Conservation (phyloP, 2,329 filamentous ascomycete species). For the Thelonectria blattea region DNA sequence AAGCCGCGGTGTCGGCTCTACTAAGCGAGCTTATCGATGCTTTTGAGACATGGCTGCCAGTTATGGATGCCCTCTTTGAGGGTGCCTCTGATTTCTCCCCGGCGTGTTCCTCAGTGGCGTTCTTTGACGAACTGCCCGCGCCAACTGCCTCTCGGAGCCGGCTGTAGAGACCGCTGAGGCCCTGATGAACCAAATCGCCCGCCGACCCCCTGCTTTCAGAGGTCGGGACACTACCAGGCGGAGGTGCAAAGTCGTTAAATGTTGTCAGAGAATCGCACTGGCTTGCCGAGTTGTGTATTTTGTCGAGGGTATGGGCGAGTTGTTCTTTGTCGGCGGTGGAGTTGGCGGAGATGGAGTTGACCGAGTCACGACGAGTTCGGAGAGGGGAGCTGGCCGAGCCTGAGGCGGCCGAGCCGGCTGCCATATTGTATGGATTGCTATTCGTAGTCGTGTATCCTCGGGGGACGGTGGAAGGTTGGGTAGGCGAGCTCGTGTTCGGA, state of each 20-base stretch:
- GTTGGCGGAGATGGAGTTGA: constrained; percentile 49
- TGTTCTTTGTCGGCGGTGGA: constrained; percentile 69
- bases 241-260: constrained; percentile 89
- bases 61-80: constrained; percentile 51
- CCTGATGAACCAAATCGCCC: constrained; percentile 80
- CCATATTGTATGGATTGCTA: constrained; percentile 40
- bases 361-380: constrained; percentile 47
- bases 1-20: constrained; percentile 48
- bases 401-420: constrained; percentile 38
- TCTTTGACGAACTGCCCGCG: constrained; percentile 58
- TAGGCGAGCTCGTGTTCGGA: constrained; percentile 9
- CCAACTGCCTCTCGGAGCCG: constrained; percentile 84
- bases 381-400: constrained; percentile 40
- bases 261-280: constrained; percentile 85
- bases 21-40: constrained; percentile 48
- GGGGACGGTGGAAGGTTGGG: constrained; percentile 1
- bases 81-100: constrained; percentile 41
- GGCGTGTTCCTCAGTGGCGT: constrained; percentile 41
- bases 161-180: constrained; percentile 87
- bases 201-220: constrained; percentile 73
- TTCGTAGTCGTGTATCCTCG: constrained; percentile 27
- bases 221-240: constrained; percentile 62
- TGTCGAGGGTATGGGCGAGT: constrained; percentile 78
- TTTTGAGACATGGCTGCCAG: constrained; percentile 50
- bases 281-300: constrained; percentile 89